Percentiles rank a stretch among this genome's conserved stretches.
Conservation (phyloP, 129 eudicot genomes). For the Chrysanthemum makinoi region DNA sequence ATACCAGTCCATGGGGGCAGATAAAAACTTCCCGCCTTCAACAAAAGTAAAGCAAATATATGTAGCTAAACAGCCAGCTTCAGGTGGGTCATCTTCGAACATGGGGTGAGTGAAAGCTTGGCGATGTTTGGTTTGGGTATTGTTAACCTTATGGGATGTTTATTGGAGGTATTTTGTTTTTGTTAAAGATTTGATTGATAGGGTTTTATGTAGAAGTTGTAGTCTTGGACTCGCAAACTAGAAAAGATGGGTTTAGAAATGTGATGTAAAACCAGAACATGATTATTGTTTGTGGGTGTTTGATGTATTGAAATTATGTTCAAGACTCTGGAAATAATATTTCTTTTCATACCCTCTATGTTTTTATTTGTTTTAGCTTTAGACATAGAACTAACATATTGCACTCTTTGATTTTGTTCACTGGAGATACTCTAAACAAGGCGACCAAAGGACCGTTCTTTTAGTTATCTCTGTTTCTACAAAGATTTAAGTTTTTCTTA, state of each 20-base stretch:
- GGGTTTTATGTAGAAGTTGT: constrained; percentile 14
- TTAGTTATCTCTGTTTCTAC: no score
- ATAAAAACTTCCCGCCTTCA: constrained; percentile 43
- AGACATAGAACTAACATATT: no score
- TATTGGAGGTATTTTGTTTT: background rate
- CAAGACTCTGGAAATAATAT: constrained; percentile 39
- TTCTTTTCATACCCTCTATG: constrained; percentile 36
- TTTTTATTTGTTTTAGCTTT: constrained; percentile 23
- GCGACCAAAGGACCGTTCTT: no score
- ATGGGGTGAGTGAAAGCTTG: constrained; percentile 23
- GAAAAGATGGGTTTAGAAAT: constrained; percentile 3
- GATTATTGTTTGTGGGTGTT: background rate
- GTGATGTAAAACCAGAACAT: background rate
- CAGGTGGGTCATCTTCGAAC: constrained; percentile 45
- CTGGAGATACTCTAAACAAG: no score
- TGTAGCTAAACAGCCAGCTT: constrained; percentile 77
- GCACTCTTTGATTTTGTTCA: no score
- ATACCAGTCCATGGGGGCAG: constrained; percentile 56
- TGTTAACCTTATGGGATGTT: constrained; percentile 11
- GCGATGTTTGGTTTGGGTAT: background rate
- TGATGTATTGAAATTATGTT: constrained; percentile 12
- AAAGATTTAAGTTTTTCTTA: no score
- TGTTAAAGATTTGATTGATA: constrained; percentile 22
- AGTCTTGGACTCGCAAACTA: background rate
- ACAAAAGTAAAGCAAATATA: constrained; percentile 85